Base-by-base conservation (phyloP, 1,139 yeast species). In the Pneumocystis oryctolagi region DNA sequence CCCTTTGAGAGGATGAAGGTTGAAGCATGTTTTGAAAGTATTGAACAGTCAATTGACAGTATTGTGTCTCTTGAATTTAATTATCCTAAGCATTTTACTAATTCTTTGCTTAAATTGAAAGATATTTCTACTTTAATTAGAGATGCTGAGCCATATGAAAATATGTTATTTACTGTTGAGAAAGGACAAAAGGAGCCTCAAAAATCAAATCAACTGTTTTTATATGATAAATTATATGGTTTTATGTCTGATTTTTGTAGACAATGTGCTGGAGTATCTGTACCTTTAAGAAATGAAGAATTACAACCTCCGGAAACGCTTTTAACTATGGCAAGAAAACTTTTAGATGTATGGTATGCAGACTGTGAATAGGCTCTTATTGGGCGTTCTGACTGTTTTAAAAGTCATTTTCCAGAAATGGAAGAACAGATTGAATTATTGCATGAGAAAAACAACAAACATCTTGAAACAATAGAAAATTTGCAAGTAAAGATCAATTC, bases 71-170 rank as follows among this genome's bases (percentile, higher is more conserved):
- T 63, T 9, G 64, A 66, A 31, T 68, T 67, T 34, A 58, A 60
- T 9, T 75, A 78, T 0, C 80, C 86, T 0, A 87, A 87, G 1
- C 78, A 82, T 42, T 85, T 84, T 72, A 82, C 88, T 55, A 84
- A 84, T 69, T 83, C 89, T 5, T 74, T 84, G 28, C 77, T 82
- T 12, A 73, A 77, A 40, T 75, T 79, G 42, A 84, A 84, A 1
- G 79, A 80, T 53, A 82, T 84, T 64, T 82, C 85, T 5, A 73
- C 78, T n/a, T 73, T 84, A 55, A 74, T 85, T 39, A 78, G 84
- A 66, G 89, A 84, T 71, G 82, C 87, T 1, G 81, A 82, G 40
- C 71, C 71, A 1, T 80, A 79, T 61, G 89, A 84, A 68, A 79
- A 75, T 34, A 73, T 79, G 2, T 70, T 84, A 58, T 83, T 82